phyloP scores from a whole-genome alignment of 1,284 basidiomycete species.

The Leccinum subrobustum region DNA sequence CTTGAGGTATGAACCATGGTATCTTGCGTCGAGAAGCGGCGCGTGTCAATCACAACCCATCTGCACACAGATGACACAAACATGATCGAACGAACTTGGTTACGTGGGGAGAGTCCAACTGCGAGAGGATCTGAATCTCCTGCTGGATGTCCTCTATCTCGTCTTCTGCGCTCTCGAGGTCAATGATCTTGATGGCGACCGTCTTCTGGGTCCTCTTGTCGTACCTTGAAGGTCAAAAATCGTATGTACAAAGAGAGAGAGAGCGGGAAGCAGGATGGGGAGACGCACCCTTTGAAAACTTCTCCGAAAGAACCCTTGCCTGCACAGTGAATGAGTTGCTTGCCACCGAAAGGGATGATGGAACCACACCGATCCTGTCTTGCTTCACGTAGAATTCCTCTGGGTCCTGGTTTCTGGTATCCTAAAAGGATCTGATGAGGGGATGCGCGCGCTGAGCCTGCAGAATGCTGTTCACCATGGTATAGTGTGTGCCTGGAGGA shows the following conservation, averaged over 20 bases:
- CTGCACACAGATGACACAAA: constrained; percentile 20
- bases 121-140: constrained; percentile 98
- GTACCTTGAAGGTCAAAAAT: constrained; percentile 51
- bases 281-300: constrained; percentile 88
- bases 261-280: neutral
- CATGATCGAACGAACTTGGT: constrained; percentile 70
- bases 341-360: constrained; percentile 12
- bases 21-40: constrained; percentile 49
- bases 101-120: constrained; percentile 93
- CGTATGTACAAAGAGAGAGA: neutral
- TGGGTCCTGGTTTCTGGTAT: constrained; percentile 76
- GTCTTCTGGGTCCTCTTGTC: constrained; percentile 92
- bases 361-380: constrained; percentile 83
- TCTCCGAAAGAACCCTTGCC: constrained; percentile 97
- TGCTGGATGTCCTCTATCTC: constrained; percentile 99
- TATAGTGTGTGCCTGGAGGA: neutral
- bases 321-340: constrained; percentile 32
- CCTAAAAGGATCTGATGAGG: constrained; percentile 41
- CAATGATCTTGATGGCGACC: constrained; percentile 98
- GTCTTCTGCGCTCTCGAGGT: constrained; percentile 97
- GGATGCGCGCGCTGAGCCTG: neutral
- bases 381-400: constrained; percentile 96
- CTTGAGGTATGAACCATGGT: constrained; percentile 94
- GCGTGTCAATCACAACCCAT: constrained; percentile 31
- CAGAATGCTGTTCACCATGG: constrained; percentile 21